phyloP scores from a whole-genome alignment of 1,284 basidiomycete genomes.

The Cryptococcus sp. region DNA sequence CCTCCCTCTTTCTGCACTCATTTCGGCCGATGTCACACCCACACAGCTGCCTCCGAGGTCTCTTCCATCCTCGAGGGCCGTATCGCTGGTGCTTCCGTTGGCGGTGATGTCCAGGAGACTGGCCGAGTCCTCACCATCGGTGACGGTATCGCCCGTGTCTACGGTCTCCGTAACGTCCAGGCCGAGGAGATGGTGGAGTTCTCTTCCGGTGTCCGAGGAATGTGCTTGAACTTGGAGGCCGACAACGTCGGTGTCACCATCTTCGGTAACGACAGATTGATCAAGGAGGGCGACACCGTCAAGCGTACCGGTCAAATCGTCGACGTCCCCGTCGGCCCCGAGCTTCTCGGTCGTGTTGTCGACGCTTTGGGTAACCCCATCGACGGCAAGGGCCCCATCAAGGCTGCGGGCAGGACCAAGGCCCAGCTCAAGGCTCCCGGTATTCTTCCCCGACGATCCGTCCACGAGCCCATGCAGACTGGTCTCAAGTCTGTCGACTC shows the following conservation, averaged over 20 bases:
- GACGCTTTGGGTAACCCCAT: conserved; percentile 99
- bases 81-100: conserved; percentile 87
- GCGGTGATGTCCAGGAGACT: conserved; percentile 96
- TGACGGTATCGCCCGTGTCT: conserved; percentile 99
- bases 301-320: conserved; percentile 99
- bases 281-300: conserved; percentile 99
- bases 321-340: conserved; percentile 97
- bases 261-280: conserved; percentile 99
- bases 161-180: conserved; percentile 81
- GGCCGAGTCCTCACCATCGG: conserved; percentile 98
- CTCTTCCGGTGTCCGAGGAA: conserved; percentile 96
- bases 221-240: conserved; percentile 99
- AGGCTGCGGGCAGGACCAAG: conserved; percentile 88
- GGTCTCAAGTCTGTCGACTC: conserved; percentile 99
- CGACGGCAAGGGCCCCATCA: conserved; percentile 97
- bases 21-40: background rate
- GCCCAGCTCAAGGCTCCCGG: conserved; percentile 98
- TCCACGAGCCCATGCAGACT: conserved; percentile 99
- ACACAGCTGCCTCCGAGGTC: conserved; percentile 92
- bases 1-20: background rate
- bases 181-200: conserved; percentile 99
- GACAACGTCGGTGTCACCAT: conserved; percentile 99
- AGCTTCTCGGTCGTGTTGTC: conserved; percentile 95
- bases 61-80: conserved; percentile 98
- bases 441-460: conserved; percentile 97